Percentiles rank a stretch among this genome's conserved stretches.
Conservation (phyloP, 495 filamentous ascomycete genomes). For the Xylaria cubensis region DNA sequence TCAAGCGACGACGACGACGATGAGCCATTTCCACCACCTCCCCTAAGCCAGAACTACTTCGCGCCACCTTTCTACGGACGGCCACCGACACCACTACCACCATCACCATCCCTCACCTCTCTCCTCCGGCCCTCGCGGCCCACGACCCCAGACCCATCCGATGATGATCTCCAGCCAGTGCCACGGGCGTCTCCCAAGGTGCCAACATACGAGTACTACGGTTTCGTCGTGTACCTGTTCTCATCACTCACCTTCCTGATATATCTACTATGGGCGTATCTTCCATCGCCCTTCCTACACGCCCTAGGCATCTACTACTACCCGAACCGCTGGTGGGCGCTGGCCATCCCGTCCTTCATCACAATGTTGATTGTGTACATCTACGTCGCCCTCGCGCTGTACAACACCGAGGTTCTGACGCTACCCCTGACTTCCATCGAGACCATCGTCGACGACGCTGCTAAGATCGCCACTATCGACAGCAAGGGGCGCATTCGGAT, state of each 20-base stretch:
- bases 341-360: constrained; percentile 87
- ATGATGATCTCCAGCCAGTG: constrained; percentile 81
- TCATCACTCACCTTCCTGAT: constrained; percentile 81
- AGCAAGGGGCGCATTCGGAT: constrained; percentile 65
- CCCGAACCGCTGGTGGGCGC: constrained; percentile 94
- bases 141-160: constrained; percentile 88
- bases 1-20: constrained; percentile 37
- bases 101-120: constrained; percentile 93
- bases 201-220: constrained; percentile 98
- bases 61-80: constrained; percentile 89
- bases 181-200: constrained; percentile 90
- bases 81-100: constrained; percentile 86
- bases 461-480: constrained; percentile 83
- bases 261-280: constrained; percentile 93
- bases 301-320: constrained; percentile 96
- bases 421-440: constrained; percentile 80
- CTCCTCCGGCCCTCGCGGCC: constrained; percentile 90
- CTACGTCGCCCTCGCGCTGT: constrained; percentile 89
- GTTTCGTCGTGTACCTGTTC: constrained; percentile 93
- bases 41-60: constrained; percentile 65
- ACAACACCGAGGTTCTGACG: constrained; percentile 90
- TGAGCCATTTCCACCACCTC: constrained; percentile 40
- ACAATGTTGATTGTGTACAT: constrained; percentile 91
- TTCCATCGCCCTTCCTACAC: constrained; percentile 89
- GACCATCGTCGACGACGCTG: constrained; percentile 91